These are phyloP conservation scores for Cymbopogon flexuosus DNA, from an alignment of 202 grass and related monocot genomes.

Conservation along the genomic window DNA sequence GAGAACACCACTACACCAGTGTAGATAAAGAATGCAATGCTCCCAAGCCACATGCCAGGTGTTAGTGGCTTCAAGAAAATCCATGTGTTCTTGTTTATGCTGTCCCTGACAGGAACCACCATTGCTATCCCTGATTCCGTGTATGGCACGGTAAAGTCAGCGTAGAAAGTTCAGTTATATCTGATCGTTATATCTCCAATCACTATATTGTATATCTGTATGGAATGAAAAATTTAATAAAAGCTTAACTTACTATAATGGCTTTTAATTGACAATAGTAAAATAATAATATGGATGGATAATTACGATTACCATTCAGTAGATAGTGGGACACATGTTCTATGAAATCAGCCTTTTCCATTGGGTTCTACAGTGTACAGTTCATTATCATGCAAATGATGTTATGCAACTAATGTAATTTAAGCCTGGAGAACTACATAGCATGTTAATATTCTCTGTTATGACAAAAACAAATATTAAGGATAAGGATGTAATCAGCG, in stretches of 20 bases:
- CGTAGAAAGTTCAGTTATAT: constrained; percentile 33
- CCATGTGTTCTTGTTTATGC: constrained; percentile 36
- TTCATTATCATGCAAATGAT: background rate
- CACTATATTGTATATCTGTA: constrained; percentile 45
- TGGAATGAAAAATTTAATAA: background rate
- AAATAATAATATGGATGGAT: background rate
- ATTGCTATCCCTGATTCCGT: constrained; percentile 45
- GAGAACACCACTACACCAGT: constrained; percentile 46
- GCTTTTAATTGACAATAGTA: background rate
- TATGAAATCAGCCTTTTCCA: background rate
- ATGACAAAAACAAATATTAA: background rate
- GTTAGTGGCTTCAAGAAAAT: constrained; percentile 60
- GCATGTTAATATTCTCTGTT: background rate
- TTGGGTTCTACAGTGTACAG: background rate
- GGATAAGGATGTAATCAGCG: background rate
- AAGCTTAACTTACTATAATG: background rate
- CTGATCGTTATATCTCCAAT: constrained; percentile 58
- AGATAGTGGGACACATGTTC: background rate
- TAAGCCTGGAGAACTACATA: background rate
- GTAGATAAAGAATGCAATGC: constrained; percentile 42
- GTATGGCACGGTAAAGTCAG: constrained; percentile 46
- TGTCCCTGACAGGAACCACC: constrained; percentile 36
- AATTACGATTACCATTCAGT: background rate
- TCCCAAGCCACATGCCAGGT: constrained; percentile 46
- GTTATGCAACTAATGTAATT: background rate